These are phyloP conservation scores for Zymoseptoria brevis DNA, from an alignment of 2,329 filamentous ascomycete genomes.

Conservation along the genomic window DNA sequence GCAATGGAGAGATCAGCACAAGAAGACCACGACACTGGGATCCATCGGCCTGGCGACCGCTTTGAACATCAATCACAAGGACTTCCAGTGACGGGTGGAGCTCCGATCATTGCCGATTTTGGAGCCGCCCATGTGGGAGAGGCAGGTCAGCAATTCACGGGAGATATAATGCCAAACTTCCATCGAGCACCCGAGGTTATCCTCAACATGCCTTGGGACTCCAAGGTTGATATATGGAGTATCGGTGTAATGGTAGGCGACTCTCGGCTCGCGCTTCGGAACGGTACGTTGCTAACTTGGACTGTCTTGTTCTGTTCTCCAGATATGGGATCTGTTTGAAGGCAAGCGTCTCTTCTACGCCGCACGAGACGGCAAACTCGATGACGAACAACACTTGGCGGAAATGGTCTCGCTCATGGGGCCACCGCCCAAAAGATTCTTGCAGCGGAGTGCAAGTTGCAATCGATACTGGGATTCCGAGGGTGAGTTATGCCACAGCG, in stretches of 20 bases:
- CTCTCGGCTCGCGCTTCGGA: too few relatives aligned
- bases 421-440: constrained; percentile 29
- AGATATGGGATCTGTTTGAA: constrained; percentile 26
- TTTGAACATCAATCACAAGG: constrained; percentile 1
- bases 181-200: constrained; percentile 23
- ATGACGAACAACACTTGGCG: constrained; percentile 17
- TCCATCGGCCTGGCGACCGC: background rate
- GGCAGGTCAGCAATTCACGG: constrained; percentile 5
- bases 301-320: background rate
- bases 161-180: constrained; percentile 22
- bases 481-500: constrained; percentile 9
- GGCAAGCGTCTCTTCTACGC: constrained; percentile 22
- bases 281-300: background rate
- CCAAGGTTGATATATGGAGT: constrained; percentile 22
- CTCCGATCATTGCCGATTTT: constrained; percentile 21
- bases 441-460: constrained; percentile 25
- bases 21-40: background rate
- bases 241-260: constrained; percentile 22
- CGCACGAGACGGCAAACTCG: constrained; percentile 2
- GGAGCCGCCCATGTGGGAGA: constrained; percentile 11
- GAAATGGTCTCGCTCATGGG: constrained; percentile 34
- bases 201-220: constrained; percentile 19
- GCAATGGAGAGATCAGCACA: constrained; percentile 3
- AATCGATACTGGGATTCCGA: constrained; percentile 23
- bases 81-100: constrained; percentile 1